A percentile compares a stretch with the other conserved stretches of the same genome.
Evolutionary conservation across 768 basidiomycete species (phyloP).

Genomic region (Mycena haematopus): DNA sequence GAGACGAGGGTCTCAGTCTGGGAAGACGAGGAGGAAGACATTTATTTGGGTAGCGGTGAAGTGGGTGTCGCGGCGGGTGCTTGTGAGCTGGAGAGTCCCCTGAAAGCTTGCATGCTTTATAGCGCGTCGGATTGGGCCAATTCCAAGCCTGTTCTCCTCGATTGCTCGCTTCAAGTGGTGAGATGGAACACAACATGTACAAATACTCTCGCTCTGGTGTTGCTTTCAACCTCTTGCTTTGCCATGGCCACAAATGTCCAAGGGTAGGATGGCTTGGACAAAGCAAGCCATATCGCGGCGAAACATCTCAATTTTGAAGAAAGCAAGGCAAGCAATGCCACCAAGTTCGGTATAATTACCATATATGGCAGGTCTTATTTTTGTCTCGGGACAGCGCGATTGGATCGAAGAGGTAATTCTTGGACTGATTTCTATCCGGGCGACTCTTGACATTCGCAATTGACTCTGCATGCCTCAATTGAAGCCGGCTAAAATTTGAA

Average conservation of each 20-base stretch:
- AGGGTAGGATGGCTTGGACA: background rate
- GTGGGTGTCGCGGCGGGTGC: background rate
- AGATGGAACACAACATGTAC: background rate
- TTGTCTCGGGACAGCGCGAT: background rate
- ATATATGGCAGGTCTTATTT: constrained; percentile 10
- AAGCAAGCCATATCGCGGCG: background rate
- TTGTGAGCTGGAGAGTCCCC: background rate
- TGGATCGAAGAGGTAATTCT: no score
- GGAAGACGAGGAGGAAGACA: background rate
- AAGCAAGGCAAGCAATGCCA: background rate
- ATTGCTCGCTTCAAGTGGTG: background rate
- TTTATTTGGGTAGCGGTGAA: background rate
- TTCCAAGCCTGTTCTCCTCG: background rate
- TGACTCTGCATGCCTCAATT: no score
- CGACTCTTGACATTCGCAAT: no score
- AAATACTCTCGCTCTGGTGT: background rate
- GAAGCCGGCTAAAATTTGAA: no score
- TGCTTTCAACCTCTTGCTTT: constrained; percentile 14
- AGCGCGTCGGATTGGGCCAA: background rate
- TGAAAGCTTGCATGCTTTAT: background rate
- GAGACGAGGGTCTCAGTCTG: background rate
- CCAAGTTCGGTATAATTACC: background rate
- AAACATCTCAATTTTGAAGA: background rate
- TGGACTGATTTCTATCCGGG: no score
- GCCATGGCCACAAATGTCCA: background rate